Percentiles rank a stretch among this genome's conserved stretches.
phyloP scores from a whole-genome alignment of 495 filamentous ascomycete species.

The Aspergillus sclerotiicarbonarius region DNA sequence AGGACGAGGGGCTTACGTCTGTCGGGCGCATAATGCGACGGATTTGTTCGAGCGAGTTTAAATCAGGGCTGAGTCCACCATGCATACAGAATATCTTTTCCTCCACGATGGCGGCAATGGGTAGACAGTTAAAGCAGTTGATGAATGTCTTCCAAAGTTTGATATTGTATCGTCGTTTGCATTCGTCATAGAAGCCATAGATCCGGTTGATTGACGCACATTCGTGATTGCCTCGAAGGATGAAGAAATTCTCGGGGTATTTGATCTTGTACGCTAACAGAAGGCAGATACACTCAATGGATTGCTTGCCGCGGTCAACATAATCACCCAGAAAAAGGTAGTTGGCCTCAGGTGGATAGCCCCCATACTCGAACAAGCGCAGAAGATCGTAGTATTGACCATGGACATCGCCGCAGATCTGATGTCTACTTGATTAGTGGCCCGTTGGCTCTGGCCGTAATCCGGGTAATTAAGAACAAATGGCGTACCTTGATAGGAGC shows the following conservation, averaged over 20 bases:
- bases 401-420: slow-evolving; percentile 99
- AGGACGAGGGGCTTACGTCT: slow-evolving; percentile 86
- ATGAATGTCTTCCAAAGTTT: slow-evolving; percentile 99
- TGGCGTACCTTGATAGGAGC: slow-evolving; percentile 92
- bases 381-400: slow-evolving; percentile 99
- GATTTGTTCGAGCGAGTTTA: slow-evolving; percentile 99
- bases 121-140: slow-evolving; percentile 99
- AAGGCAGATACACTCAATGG: slow-evolving; percentile 97
- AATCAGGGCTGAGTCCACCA: slow-evolving; percentile 91
- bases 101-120: slow-evolving; percentile 99
- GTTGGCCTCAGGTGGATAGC: slow-evolving; percentile 96
- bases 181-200: slow-evolving; percentile 99
- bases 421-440: slow-evolving; percentile 8
- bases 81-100: slow-evolving; percentile 99
- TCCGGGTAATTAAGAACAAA: slow-evolving; percentile 6
- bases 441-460: background rate
- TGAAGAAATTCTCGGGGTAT: slow-evolving; percentile 99
- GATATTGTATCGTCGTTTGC: slow-evolving; percentile 99
- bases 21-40: slow-evolving; percentile 98
- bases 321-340: slow-evolving; percentile 99
- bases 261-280: slow-evolving; percentile 99
- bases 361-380: slow-evolving; percentile 96
- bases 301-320: slow-evolving; percentile 98
- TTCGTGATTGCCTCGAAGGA: slow-evolving; percentile 97
- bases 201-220: slow-evolving; percentile 99